Evolutionary conservation across 169 alveolate genomes (phyloP), one percentile per base, ranked within the genome.

Genomic region (Miamiensis avidus): DNA sequence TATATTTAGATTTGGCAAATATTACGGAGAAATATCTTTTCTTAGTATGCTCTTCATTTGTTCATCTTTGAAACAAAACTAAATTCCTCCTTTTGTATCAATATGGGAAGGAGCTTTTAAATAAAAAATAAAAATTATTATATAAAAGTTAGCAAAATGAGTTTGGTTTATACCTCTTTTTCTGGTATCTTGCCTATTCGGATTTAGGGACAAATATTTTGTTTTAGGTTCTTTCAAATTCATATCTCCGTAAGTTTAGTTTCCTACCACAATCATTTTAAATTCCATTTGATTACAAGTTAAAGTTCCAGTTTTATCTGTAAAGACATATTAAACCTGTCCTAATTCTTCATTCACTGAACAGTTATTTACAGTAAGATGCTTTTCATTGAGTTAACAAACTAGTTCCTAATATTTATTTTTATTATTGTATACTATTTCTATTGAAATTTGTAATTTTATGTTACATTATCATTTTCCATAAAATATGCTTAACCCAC

Each of bases 231-330:
- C 65, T 31, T 74, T 25, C 0, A 74, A n/a, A 64, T 34, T 82
- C 26, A 82, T 85, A 82, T 92, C 87, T 29, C 96, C 98, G 85
- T 94, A 96, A 32, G 94, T 76, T 72, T 81, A 86, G n/a, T 86
- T 82, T 15, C 97, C 97, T 33, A 93, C 89, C 29, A 94, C 85
- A 34, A 97, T 92, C 86, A 83, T 91, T 89, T 94, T 94, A 83
- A 96, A 96, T 75, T 94, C 96, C 97, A 96, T 94, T 77, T 93
- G 92, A 85, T 96, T 96, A 65, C 94, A 88, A 0, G 98, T 96
- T 73, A 96, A 91, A 29, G 98, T 96, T 75, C 98, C 98, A 1
- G 98, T 96, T 83, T 96, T 96, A 92, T 96, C 98, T 1, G 96
- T 86, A 78, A 96, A 96, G 65, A 96, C 93, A 87, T 93, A 95